Conservation (phyloP, 2,329 filamentous ascomycete genomes). For the Apiospora rasikravindrae region DNA sequence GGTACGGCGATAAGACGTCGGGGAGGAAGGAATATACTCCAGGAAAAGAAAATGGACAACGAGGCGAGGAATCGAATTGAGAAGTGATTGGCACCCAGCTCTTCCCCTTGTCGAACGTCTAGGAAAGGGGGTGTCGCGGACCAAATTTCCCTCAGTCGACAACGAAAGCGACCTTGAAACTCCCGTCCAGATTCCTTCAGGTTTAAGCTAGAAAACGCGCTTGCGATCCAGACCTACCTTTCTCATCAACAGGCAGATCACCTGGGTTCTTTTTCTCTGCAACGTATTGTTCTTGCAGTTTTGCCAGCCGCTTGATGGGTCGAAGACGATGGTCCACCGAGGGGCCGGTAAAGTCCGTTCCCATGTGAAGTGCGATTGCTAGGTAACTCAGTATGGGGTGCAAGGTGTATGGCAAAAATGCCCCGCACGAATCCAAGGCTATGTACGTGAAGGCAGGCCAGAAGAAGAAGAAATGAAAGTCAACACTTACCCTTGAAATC, state of each 20-base stretch:
- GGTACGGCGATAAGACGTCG: neutral
- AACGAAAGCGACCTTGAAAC: constrained; percentile 1
- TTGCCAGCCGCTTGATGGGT: constrained; percentile 45
- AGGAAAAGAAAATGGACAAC: neutral
- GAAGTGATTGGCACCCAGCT: neutral
- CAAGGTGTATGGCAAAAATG: neutral
- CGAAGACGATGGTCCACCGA: constrained; percentile 46
- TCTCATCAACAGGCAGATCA: constrained; percentile 41
- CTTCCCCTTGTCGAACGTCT: neutral
- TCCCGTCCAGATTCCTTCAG: constrained; percentile 7
- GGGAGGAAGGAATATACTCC: neutral
- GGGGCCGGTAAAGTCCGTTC: constrained; percentile 40
- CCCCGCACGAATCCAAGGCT: neutral
- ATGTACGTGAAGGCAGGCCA: neutral
- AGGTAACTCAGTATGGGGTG: neutral
- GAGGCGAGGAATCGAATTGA: neutral
- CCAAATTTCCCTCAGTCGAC: neutral
- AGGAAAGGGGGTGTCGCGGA: neutral
- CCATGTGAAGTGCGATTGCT: constrained; percentile 31
- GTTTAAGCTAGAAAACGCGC: constrained; percentile 21
- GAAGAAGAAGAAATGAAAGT: neutral
- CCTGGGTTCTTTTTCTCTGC: constrained; percentile 40
- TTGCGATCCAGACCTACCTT: constrained; percentile 36
- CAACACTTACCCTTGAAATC: constrained; percentile 64
- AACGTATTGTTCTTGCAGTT: constrained; percentile 40